These are phyloP conservation scores for Zygoascus ofunaensis DNA, from an alignment of 805 yeast genomes.

Conservation along the genomic window DNA sequence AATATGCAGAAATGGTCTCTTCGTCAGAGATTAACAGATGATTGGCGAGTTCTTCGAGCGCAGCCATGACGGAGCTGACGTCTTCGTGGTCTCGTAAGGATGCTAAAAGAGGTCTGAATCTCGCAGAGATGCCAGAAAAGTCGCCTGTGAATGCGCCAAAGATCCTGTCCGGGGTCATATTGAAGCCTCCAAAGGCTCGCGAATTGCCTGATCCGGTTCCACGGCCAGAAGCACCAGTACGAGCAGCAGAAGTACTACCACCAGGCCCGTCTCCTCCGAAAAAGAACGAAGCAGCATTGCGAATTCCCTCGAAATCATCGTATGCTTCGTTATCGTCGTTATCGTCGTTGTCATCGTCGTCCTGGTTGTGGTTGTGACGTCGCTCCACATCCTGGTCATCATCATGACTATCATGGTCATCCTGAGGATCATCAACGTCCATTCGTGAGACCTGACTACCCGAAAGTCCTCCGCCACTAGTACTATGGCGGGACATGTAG, in stretches of 20 bases:
- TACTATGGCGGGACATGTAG: not conserved
- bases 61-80: slow-evolving; percentile 24
- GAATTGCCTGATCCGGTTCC: no score
- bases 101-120: slow-evolving; percentile 16
- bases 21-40: slow-evolving; percentile 27
- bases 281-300: slow-evolving; percentile 6
- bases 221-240: no score
- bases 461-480: not conserved
- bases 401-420: slow-evolving; percentile 15
- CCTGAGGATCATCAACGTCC: slow-evolving; percentile 16
- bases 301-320: slow-evolving; percentile 5
- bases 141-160: slow-evolving; percentile 19
- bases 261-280: slow-evolving; percentile 9
- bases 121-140: slow-evolving; percentile 23
- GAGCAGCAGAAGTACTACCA: not conserved
- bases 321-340: slow-evolving; percentile 6
- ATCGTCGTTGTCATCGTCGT: slow-evolving; percentile 11
- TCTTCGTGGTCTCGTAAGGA: slow-evolving; percentile 22
- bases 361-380: slow-evolving; percentile 19
- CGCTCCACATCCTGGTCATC: slow-evolving; percentile 25
- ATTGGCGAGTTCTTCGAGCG: slow-evolving; percentile 28
- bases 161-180: slow-evolving; percentile 4
- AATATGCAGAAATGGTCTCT: slow-evolving; percentile 21
- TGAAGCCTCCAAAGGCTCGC: slow-evolving; percentile 8
- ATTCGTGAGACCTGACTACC: not conserved